Evolutionary conservation across 2,329 filamentous ascomycete species (phyloP), one percentile per base, ranked within the genome.

Genomic region (Fusarium verrucosum): DNA sequence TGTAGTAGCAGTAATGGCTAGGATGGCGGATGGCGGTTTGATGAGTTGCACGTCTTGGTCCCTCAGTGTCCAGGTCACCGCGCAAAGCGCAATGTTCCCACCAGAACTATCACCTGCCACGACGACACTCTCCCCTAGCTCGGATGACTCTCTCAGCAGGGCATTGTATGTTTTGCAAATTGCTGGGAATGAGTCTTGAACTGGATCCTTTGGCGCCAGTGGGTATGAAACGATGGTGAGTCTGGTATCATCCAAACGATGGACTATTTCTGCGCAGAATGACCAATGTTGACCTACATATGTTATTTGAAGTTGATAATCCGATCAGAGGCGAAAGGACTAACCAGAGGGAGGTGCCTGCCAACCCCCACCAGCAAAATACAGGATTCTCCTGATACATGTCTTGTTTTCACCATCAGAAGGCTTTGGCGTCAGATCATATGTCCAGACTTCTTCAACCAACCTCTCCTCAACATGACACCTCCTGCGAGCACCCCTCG

Each of bases 291-390:
- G 49, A 16, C 49, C 49, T 51, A 1, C 3, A 7, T 4, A 3
- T 1, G 22, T 47, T 8, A 47, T 16, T 23, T 22, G 10, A 33
- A 28, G 26, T 28, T 28, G 4, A 8, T 0, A 6, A 9, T 7
- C 0, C 0, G 10, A n/a, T 9, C 14, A 32, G 30, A n/a, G 7
- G 26, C 7, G 5, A 16, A 10, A 32, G 26, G 3, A 17, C 43
- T 84, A 77, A 0, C 72, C 64, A 4, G 77, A 79, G 0, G 85
- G 80, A 0, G 82, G 82, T 62, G 76, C 76, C 58, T 83, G 82
- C 81, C 85, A 87, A 5, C 82, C 83, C 8, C 85, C 85, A 2
- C 85, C 85, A 0, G 78, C 78, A 61, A 86, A 86, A 58, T 87
- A 87, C 58, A 84, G 81, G 22, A 88, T 70, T 7, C 72, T 59